A percentile compares a stretch with the other conserved stretches of the same genome.
Conservation (phyloP, 2,329 filamentous ascomycete species). For the Ophiostoma perfectum region DNA sequence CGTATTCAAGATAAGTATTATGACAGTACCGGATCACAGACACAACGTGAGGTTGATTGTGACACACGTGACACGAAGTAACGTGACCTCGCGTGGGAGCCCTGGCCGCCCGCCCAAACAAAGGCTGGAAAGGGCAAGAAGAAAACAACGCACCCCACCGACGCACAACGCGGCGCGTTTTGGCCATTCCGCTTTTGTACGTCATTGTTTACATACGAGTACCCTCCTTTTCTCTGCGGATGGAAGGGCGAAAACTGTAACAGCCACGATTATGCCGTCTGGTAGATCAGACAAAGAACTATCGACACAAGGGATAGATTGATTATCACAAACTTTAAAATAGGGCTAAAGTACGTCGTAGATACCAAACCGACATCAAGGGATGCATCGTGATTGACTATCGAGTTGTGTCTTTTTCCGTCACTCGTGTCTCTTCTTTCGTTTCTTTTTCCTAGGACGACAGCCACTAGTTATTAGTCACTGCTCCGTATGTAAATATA, state of each 20-base stretch:
- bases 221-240: background rate
- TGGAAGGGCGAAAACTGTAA: too few relatives aligned
- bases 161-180: constrained; percentile 9
- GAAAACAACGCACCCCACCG: constrained; percentile 15
- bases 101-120: background rate
- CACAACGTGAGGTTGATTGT: background rate
- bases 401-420: too few relatives aligned
- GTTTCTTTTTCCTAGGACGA: background rate
- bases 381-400: background rate
- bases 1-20: too few relatives aligned
- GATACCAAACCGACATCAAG: background rate
- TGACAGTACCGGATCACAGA: too few relatives aligned
- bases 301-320: background rate
- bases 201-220: constrained; percentile 1
- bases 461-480: background rate
- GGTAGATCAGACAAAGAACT: background rate
- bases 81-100: constrained; percentile 20
- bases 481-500: background rate
- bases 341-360: too few relatives aligned
- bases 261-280: too few relatives aligned
- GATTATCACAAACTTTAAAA: background rate
- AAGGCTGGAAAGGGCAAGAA: constrained; percentile 11
- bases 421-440: background rate
- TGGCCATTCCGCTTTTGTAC: background rate
- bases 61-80: constrained; percentile 8